Conservation (phyloP, 2,329 filamentous ascomycete genomes). For the Alternaria metachromatica region DNA sequence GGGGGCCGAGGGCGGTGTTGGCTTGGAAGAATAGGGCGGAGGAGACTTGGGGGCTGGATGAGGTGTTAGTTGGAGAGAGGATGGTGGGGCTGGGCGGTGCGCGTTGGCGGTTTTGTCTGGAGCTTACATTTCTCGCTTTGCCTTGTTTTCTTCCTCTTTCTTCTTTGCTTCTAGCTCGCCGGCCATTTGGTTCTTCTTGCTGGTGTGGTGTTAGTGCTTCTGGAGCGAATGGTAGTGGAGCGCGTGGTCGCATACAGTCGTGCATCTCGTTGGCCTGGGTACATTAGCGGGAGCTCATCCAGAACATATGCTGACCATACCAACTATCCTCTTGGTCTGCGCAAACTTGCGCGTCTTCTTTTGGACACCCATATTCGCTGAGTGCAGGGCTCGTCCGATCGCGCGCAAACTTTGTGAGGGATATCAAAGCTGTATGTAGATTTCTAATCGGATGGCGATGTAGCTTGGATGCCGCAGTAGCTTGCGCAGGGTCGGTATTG, state of each 20-base stretch:
- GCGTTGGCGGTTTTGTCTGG: no score
- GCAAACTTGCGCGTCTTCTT: slow-evolving; percentile 95
- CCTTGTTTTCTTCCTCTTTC: slow-evolving; percentile 63
- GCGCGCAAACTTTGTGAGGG: not conserved
- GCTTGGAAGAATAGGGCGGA: slow-evolving; percentile 59
- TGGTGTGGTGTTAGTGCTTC: slow-evolving; percentile 2
- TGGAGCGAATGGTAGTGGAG: not conserved
- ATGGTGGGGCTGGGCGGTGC: no score
- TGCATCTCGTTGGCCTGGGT: slow-evolving; percentile 69
- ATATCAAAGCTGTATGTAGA: not conserved
- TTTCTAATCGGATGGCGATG: not conserved
- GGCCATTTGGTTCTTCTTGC: slow-evolving; percentile 77
- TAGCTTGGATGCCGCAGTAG: not conserved
- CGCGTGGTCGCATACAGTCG: slow-evolving; percentile 58
- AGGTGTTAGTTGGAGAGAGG: slow-evolving; percentile 15
- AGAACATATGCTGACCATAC: slow-evolving; percentile 41
- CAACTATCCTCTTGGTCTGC: slow-evolving; percentile 79
- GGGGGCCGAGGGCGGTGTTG: slow-evolving; percentile 84
- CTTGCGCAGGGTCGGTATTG: slow-evolving; percentile 1
- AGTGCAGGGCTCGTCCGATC: not conserved
- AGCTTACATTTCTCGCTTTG: slow-evolving; percentile 74
- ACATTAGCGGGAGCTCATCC: slow-evolving; percentile 8
- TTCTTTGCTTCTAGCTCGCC: slow-evolving; percentile 66
- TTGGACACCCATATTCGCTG: slow-evolving; percentile 75
- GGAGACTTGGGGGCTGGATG: slow-evolving; percentile 72